A percentile compares a stretch with the other conserved stretches of the same genome.
Conservation (phyloP, 305 asterid species). For the Fraxinus greggii region DNA sequence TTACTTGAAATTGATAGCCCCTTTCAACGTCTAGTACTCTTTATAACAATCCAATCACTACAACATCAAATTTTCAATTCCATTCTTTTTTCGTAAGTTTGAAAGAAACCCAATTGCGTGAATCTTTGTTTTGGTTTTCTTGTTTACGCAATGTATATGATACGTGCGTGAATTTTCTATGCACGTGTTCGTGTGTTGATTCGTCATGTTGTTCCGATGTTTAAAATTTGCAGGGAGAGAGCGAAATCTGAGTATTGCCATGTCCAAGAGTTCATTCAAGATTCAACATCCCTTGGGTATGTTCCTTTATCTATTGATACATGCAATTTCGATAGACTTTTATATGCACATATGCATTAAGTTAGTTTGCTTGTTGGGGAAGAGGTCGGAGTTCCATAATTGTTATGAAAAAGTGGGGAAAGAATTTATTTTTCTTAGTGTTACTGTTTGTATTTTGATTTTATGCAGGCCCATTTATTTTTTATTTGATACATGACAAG, state of each 20-base stretch:
- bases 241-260: conserved; percentile 33
- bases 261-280: conserved; percentile 59
- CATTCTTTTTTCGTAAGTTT: conserved; percentile 35
- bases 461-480: neutral
- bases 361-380: neutral
- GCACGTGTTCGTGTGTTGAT: neutral
- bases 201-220: conserved; percentile 41
- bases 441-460: neutral
- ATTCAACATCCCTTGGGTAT: conserved; percentile 54
- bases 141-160: conserved; percentile 19
- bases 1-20: conserved; percentile 16
- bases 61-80: neutral
- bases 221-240: conserved; percentile 42
- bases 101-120: conserved; percentile 29
- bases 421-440: neutral
- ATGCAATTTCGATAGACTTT: neutral
- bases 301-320: conserved; percentile 1
- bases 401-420: neutral
- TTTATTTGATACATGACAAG: neutral
- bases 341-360: neutral
- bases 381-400: neutral
- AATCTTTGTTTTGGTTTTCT: conserved; percentile 22
- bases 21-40: neutral
- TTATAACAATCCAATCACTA: conserved; percentile 18
- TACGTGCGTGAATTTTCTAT: neutral